Conservation (phyloP, 148 eudicot genomes). For the Chenopodium album region DNA sequence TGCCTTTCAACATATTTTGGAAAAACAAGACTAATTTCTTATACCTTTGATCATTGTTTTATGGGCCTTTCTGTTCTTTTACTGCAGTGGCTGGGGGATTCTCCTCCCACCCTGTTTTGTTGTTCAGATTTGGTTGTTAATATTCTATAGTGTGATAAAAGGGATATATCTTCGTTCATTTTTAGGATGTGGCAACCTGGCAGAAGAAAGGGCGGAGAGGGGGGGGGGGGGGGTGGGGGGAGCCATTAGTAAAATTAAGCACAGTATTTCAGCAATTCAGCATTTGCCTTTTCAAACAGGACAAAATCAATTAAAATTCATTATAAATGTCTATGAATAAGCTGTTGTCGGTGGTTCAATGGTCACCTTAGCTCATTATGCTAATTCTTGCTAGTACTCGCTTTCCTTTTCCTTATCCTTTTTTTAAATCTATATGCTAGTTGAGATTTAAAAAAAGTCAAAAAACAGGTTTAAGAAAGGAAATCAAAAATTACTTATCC, state of each 20-base stretch:
- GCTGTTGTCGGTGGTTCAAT: conserved; percentile 19
- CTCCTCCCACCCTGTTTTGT: not conserved
- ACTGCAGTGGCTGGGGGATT: not conserved
- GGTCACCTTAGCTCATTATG: not conserved
- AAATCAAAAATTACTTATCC: conserved; percentile 1
- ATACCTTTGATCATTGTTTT: not conserved
- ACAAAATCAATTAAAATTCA: conserved; percentile 6
- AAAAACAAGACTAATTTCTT: not conserved
- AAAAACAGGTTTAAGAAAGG: conserved; percentile 3
- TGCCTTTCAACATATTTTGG: not conserved
- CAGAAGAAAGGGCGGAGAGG: not conserved
- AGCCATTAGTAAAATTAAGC: not conserved
- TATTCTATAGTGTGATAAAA: too few relatives aligned
- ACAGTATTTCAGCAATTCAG: not conserved
- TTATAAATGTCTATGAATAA: conserved; percentile 19
- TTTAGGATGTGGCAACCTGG: not conserved
- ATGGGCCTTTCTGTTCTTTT: not conserved
- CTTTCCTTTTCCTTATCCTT: not conserved
- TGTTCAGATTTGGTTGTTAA: not conserved
- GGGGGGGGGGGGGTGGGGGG: not conserved
- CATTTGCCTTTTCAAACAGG: conserved; percentile 2
- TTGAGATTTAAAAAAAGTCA: not conserved
- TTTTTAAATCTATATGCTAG: conserved; percentile 13
- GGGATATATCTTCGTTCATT: not conserved
- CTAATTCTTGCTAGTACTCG: not conserved